Base-by-base conservation (phyloP, 179 eudicot genomes). In the Gypsophila paniculata region DNA sequence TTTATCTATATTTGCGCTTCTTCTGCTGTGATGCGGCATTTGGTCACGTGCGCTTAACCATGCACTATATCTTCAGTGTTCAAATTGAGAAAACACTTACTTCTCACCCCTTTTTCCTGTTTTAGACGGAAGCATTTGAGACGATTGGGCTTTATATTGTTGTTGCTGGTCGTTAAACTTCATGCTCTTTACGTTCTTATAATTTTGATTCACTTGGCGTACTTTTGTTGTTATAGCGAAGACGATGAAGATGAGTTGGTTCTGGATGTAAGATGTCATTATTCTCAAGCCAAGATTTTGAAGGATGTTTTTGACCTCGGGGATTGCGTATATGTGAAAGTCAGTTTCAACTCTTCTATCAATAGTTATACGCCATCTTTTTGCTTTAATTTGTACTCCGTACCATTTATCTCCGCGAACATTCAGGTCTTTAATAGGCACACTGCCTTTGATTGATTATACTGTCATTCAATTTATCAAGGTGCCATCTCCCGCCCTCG, bases 261-360 rank as follows among this genome's bases (percentile, higher is more conserved):
- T 80, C 44, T 87, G 76, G 84, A 89, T 77, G 95, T 91, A 18
- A 73, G 77, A 55, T 82, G 89, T 75, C 97, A 91, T 80, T 91
- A 86, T 75, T 77, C 85, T 77, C 90, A 80, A 86, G 97, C 97
- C 65, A 75, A 80, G 68, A 81, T 89, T 69, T 70, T 19, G 62
- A 76, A 78, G 66, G 65, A 70, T 75, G 78, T 86, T 75, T 84
- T 85, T 49, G 76, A 77, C 71, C 76, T 87, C 71, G 95, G 90
- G 70, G 97, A 91, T 74, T 91, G 90, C 73, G 90, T 86, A 53
- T 81, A 75, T 75, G 75, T 91, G 48, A 83, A 89, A 90, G 96
- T 91, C 67, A 82, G 61, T 69, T 38, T 26, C 21, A 14, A 13
- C 22, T 49, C 18, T 65, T 49, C 32, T 73, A 0, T 76, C 26